A percentile compares a stretch with the other conserved stretches of the same genome.
Evolutionary conservation across 371 early-diverging fungal genomes (phyloP).

Genomic region (Actinomortierella ambigua): DNA sequence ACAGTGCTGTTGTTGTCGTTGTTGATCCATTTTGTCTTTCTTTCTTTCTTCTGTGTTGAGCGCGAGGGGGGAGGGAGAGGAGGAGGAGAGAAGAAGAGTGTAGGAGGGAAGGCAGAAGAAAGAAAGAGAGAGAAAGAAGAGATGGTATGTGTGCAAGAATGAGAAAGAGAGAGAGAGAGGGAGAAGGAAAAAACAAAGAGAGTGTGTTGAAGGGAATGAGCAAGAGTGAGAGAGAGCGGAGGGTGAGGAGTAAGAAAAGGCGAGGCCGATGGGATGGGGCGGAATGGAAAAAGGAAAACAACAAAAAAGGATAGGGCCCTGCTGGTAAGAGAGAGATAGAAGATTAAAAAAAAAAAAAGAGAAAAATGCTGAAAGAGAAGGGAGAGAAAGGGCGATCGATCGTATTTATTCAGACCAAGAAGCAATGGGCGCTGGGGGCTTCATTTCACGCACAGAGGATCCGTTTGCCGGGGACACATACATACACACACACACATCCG

Average conservation of each 20-base stretch:
- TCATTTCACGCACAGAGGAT: no score
- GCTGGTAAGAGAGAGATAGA: not conserved
- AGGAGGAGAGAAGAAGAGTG: not conserved
- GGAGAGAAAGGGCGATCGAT: not conserved
- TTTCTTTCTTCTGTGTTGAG: not conserved
- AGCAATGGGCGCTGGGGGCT: no score
- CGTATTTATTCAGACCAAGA: no score
- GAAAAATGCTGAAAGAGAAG: not conserved
- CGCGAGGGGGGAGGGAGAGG: conserved; percentile 3
- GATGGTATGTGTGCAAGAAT: not conserved
- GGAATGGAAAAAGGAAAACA: not conserved
- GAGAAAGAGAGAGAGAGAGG: conserved; percentile 4
- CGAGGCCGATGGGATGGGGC: not conserved
- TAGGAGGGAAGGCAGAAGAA: not conserved
- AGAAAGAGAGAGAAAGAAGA: conserved; percentile 3
- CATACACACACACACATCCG: no score
- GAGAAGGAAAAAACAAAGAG: not conserved
- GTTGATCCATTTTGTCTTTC: no score
- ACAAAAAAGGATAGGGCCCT: not conserved
- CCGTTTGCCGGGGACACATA: no score
- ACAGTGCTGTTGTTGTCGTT: no score
- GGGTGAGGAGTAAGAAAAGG: not conserved
- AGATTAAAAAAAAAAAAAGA: conserved; percentile 4
- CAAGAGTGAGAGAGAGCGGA: conserved; percentile 1
- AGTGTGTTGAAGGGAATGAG: not conserved